Evolutionary conservation across 306 rosid genomes (phyloP).

Genomic region (Trifolium fragiferum): DNA sequence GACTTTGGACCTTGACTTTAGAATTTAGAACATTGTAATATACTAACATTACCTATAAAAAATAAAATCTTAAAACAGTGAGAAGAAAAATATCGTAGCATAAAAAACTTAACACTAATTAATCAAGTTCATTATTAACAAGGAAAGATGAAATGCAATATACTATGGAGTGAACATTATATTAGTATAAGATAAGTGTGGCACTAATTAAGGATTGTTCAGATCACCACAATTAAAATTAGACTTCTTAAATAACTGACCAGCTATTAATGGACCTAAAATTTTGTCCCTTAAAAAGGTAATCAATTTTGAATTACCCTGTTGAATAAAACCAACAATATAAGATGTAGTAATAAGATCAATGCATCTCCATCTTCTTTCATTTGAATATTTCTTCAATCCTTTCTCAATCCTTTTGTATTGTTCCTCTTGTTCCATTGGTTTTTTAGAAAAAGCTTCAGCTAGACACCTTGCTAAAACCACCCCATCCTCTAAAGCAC

Average conservation of each 20-base stretch:
- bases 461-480: conserved; percentile 68
- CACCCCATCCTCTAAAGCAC: conserved; percentile 68
- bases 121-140: no score
- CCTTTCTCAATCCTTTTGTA: conserved; percentile 52
- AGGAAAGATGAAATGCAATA: no score
- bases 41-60: no score
- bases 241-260: conserved; percentile 37
- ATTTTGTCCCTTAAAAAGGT: conserved; percentile 56
- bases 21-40: no score
- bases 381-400: conserved; percentile 62
- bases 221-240: conserved; percentile 59
- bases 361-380: conserved; percentile 77
- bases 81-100: no score
- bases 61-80: no score
- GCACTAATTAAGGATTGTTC: neutral
- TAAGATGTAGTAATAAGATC: conserved; percentile 52
- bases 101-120: no score
- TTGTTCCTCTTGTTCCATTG: conserved; percentile 25
- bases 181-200: no score
- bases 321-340: conserved; percentile 53
- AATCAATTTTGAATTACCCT: conserved; percentile 45
- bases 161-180: no score
- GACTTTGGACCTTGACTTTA: no score
- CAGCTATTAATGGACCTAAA: conserved; percentile 47
- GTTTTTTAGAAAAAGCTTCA: conserved; percentile 48